phyloP scores from a whole-genome alignment of 2,329 filamentous ascomycete species.

The Grosmannia huntii region DNA sequence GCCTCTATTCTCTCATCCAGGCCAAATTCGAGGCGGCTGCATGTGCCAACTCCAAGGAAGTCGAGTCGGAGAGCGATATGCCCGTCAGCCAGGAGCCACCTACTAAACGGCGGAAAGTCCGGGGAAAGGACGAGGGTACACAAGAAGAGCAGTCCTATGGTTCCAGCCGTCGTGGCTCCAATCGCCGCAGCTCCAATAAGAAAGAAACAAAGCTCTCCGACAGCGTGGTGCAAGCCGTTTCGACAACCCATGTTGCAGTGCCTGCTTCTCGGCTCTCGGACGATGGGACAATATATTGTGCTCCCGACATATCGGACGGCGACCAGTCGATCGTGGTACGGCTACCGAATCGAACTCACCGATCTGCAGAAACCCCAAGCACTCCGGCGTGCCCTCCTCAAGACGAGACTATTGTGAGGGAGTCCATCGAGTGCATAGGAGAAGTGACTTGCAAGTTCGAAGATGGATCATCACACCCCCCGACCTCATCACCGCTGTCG shows the following conservation, averaged over 20 bases:
- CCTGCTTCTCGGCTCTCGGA: not conserved
- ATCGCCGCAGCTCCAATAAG: not conserved
- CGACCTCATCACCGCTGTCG: slow-evolving; percentile 41
- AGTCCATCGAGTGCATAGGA: slow-evolving; percentile 10
- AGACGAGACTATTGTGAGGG: not conserved
- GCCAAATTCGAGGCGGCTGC: slow-evolving; percentile 47
- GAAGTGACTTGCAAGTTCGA: slow-evolving; percentile 8
- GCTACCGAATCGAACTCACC: not conserved
- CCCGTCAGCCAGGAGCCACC: slow-evolving; percentile 5
- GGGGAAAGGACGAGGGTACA: not conserved
- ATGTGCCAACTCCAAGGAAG: not conserved
- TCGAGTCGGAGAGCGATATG: not conserved
- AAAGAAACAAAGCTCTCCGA: not conserved
- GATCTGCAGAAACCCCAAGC: not conserved
- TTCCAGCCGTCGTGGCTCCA: not conserved
- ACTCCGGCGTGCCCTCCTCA: not conserved
- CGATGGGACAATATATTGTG: not conserved
- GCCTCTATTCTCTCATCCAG: slow-evolving; percentile 60
- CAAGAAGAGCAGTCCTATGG: not conserved
- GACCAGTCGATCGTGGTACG: slow-evolving; percentile 6
- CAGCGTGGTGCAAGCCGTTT: not conserved
- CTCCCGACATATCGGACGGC: not conserved
- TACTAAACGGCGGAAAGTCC: slow-evolving; percentile 21
- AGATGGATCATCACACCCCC: slow-evolving; percentile 5
- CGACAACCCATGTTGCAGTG: not conserved